Percentiles rank a stretch among this genome's conserved stretches.
These are phyloP conservation scores for Santalum album DNA, from an alignment of 164 flowering plant genomes.

Conservation along the genomic window DNA sequence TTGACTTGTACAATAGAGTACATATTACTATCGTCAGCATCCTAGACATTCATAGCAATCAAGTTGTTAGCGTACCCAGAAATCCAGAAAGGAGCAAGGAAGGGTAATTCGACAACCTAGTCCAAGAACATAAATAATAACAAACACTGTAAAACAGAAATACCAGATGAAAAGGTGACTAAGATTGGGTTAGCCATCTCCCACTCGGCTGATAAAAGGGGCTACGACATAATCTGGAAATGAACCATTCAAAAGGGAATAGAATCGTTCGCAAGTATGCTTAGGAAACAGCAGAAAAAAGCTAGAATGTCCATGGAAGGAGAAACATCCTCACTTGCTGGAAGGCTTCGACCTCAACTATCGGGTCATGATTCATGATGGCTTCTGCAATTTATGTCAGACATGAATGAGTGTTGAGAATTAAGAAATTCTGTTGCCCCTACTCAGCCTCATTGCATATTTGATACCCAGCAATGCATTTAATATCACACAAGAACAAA, in stretches of 20 bases:
- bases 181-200: conserved; percentile 9
- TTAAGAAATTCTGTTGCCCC: conserved; percentile 6
- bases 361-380: conserved; percentile 31
- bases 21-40: too few relatives aligned
- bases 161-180: conserved; percentile 1
- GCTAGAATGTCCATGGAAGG: conserved; percentile 18
- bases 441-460: conserved; percentile 8
- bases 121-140: background rate
- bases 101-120: background rate
- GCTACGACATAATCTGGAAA: conserved; percentile 8
- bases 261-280: conserved; percentile 9
- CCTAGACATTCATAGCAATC: background rate
- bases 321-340: conserved; percentile 24
- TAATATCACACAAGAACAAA: conserved; percentile 1
- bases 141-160: background rate
- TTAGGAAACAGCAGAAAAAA: conserved; percentile 21
- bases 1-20: too few relatives aligned
- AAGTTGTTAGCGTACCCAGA: background rate
- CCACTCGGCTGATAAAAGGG: conserved; percentile 10
- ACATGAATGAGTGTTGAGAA: conserved; percentile 21
- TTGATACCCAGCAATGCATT: conserved; percentile 1
- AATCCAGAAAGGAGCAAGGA: background rate
- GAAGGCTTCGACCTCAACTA: conserved; percentile 34
- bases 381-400: conserved; percentile 37
- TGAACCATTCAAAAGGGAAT: conserved; percentile 6